phyloP scores from a whole-genome alignment of 1,139 yeast species.

The Geotrichum reessii region DNA sequence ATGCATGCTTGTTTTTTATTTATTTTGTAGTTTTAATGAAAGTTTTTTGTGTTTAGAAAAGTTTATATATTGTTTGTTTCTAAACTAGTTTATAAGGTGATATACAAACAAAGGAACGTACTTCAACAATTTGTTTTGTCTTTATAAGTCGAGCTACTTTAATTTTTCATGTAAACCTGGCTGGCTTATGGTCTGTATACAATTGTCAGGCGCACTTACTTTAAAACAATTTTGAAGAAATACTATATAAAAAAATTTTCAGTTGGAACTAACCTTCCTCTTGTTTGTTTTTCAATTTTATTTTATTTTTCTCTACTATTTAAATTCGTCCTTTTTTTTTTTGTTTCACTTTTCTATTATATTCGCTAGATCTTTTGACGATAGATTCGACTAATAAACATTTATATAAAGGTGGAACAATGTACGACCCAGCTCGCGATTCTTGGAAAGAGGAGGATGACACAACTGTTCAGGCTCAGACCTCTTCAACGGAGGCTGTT shows the following conservation, averaged over 20 bases:
- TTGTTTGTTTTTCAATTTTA: background rate
- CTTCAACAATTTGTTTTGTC: background rate
- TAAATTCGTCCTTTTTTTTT: background rate
- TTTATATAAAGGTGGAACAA: constrained; percentile 9
- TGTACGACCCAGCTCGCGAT: constrained; percentile 36
- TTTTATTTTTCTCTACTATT: background rate
- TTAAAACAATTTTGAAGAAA: background rate
- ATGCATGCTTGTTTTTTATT: background rate
- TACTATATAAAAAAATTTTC: background rate
- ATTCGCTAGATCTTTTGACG: background rate
- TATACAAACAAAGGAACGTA: background rate
- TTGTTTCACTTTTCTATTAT: background rate
- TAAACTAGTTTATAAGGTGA: background rate
- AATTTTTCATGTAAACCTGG: background rate
- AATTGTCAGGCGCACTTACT: background rate
- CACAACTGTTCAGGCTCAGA: constrained; percentile 10
- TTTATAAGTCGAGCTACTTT: background rate
- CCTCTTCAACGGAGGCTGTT: background rate
- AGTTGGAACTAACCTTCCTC: background rate
- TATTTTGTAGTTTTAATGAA: background rate
- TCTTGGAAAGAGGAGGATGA: constrained; percentile 28
- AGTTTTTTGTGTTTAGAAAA: background rate
- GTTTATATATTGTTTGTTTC: background rate
- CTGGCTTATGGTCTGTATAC: background rate
- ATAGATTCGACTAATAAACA: background rate